Conservation (phyloP, 2,329 filamentous ascomycete genomes). For the Fusarium guadeloupense region DNA sequence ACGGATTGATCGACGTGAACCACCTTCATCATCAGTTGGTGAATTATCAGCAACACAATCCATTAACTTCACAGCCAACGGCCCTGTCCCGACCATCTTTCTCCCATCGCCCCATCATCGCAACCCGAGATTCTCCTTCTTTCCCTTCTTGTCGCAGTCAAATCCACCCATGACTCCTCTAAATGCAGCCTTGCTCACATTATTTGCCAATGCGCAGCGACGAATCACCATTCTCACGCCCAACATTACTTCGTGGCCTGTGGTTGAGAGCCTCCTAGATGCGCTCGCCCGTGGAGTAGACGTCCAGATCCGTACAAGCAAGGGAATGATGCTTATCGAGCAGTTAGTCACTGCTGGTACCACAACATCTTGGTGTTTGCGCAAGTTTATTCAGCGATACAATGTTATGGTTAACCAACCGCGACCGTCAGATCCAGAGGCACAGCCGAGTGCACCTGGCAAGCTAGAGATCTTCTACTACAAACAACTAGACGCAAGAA, state of each 20-base stretch:
- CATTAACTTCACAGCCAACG: slow-evolving; percentile 35
- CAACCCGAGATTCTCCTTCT: slow-evolving; percentile 70
- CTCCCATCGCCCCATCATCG: slow-evolving; percentile 78
- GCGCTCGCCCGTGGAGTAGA: slow-evolving; percentile 73
- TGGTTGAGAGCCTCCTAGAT: slow-evolving; percentile 67
- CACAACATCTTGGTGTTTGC: slow-evolving; percentile 73
- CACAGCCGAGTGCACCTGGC: slow-evolving; percentile 55
- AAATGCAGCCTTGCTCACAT: slow-evolving; percentile 69
- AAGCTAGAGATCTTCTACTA: slow-evolving; percentile 69
- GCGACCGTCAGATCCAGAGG: slow-evolving; percentile 51
- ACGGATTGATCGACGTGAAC: no score
- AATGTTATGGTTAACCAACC: slow-evolving; percentile 41
- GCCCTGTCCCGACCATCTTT: slow-evolving; percentile 64
- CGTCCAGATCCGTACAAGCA: slow-evolving; percentile 73
- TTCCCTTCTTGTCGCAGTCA: slow-evolving; percentile 63
- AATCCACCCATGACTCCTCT: slow-evolving; percentile 71
- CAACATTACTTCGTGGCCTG: slow-evolving; percentile 75
- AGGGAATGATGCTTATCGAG: slow-evolving; percentile 78
- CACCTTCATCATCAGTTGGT: background rate
- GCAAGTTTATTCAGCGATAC: slow-evolving; percentile 66
- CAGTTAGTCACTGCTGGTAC: slow-evolving; percentile 83
- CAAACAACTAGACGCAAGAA: slow-evolving; percentile 48
- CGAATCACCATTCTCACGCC: slow-evolving; percentile 78
- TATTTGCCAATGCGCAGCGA: slow-evolving; percentile 66
- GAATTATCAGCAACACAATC: slow-evolving; percentile 45